These are phyloP conservation scores for Thinopyrum elongatum DNA, from an alignment of 176 grass and related monocot genomes.

Conservation along the genomic window DNA sequence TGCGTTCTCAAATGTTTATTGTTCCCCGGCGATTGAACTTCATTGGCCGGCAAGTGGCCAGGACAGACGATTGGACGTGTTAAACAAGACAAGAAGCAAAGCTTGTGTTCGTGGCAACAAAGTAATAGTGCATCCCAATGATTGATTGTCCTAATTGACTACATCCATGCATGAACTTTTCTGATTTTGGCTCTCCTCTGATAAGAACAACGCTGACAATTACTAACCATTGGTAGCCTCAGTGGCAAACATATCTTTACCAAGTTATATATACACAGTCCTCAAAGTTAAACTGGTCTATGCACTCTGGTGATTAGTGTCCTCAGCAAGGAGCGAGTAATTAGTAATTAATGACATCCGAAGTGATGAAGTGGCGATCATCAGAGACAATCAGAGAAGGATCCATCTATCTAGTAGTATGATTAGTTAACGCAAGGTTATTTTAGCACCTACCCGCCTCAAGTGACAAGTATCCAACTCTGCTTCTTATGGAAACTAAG, in stretches of 20 bases:
- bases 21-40: neutral
- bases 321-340: neutral
- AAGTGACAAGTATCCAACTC: neutral
- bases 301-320: neutral
- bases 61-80: neutral
- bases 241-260: neutral
- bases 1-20: neutral
- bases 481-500: neutral
- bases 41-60: neutral
- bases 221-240: neutral
- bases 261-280: slow-evolving; percentile 4
- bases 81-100: neutral
- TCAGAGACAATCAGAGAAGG: neutral
- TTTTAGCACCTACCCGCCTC: neutral
- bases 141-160: neutral
- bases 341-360: neutral
- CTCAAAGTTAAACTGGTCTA: neutral
- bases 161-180: neutral
- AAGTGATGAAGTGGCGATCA: neutral
- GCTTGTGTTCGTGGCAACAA: neutral
- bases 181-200: neutral
- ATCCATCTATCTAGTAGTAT: neutral
- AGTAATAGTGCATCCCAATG: neutral
- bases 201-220: neutral
- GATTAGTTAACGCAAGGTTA: neutral